Evolutionary conservation across 306 rosid genomes (phyloP).

Genomic region (Medicago arabica): DNA sequence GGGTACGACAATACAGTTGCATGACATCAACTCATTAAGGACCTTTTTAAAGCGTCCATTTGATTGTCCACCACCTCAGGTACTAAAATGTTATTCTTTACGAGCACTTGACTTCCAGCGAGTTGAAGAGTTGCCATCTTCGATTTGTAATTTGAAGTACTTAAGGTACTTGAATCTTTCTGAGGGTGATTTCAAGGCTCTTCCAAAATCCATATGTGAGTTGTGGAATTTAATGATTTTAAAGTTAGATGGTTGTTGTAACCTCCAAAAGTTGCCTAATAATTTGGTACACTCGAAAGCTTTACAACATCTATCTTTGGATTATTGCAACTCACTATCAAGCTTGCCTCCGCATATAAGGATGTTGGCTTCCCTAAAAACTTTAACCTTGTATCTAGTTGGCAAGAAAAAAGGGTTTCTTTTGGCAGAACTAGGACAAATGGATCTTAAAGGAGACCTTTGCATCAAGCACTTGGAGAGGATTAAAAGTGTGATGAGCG

Average conservation of each 20-base stretch:
- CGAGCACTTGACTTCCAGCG: neutral
- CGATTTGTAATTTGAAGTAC: neutral
- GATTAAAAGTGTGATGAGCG: neutral
- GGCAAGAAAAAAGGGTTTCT: conserved; percentile 2
- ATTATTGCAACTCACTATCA: neutral
- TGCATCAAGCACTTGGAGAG: neutral
- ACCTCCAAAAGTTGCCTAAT: neutral
- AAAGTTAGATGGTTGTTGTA: neutral
- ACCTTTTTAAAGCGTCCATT: neutral
- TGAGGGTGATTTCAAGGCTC: neutral
- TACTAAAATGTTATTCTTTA: neutral
- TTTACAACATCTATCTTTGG: neutral
- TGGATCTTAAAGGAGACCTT: conserved; percentile 6
- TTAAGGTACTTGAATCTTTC: neutral
- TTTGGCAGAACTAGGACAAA: conserved; percentile 4
- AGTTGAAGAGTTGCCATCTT: neutral
- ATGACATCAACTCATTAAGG: neutral
- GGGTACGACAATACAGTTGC: neutral
- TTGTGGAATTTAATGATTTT: neutral
- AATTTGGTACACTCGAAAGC: neutral
- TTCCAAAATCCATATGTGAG: neutral
- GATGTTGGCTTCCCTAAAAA: neutral
- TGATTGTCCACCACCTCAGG: accelerated
- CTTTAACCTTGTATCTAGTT: neutral
- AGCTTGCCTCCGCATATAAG: neutral